Evolutionary conservation across 2,329 filamentous ascomycete genomes (phyloP), one percentile per base, ranked within the genome.

Genomic region (Colletotrichum liriopes): DNA sequence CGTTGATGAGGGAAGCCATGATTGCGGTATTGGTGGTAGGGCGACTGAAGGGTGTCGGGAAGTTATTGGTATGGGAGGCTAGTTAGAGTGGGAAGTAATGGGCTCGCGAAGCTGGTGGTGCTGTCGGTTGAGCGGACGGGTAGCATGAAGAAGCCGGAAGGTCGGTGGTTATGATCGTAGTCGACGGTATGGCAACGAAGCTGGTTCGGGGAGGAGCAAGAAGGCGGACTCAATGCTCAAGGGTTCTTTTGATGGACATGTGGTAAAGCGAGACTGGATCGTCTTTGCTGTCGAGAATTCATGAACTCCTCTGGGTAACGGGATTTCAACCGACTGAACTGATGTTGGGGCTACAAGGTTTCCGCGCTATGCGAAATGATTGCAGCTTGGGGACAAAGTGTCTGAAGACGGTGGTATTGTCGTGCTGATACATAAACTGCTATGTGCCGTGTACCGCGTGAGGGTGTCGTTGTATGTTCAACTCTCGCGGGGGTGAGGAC

Each of bases 391-490:
- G 94, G 90, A 92, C 92, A 88, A 93, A 92, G 92, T 96, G 93
- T 94, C 92, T 94, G 92, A 94, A 95, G 92, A 94, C 92, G 93
- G 93, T 91, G 91, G 90, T 90, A 82, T 89, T 84, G 92, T 93
- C 93, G 94, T 94, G 93, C 94, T 95, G 95, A 98, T 97, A 97
- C 95, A 97, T 97, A 97, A 93, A 97, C 94, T 93, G 73, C 73
- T 74, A 43, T 67, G 67, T 74, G 72, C 43, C 49, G 39, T 63
- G 62, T 72, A 72, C 67, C 65, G 65, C 49, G 55, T 71, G 51
- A 74, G 65, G 65, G 68, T 71, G 60, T 68, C 58, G 64, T 65
- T 73, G 58, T 73, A 51, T 56, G 55, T 55, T 62, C 66, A 49
- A 73, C 71, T 71, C 71, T 70, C 60, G 66, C 67, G 71, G 64